Conservation (phyloP, 306 rosid genomes). For the Cucumis hystrix region DNA sequence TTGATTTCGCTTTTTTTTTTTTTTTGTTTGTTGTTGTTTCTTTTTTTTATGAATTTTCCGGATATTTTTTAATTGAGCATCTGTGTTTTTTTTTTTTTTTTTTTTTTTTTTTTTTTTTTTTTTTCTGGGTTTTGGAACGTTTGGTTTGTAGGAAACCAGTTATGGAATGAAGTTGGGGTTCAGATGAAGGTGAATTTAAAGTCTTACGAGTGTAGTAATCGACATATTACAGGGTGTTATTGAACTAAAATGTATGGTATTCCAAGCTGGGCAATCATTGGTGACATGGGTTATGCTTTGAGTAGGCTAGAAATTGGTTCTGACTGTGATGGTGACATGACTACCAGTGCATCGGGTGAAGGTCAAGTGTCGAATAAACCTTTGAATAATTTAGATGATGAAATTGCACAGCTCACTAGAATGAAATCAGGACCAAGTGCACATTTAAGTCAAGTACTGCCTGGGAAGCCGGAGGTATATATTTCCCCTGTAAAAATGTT, state of each 20-base stretch:
- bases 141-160: constrained; percentile 19
- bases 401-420: constrained; percentile 61
- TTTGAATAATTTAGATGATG: constrained; percentile 43
- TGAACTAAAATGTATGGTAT: constrained; percentile 33
- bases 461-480: constrained; percentile 36
- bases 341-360: constrained; percentile 20
- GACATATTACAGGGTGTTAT: constrained; percentile 12
- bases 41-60: not conserved
- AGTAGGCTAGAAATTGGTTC: constrained; percentile 58
- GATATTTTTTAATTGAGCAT: not conserved
- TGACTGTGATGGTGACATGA: constrained; percentile 24
- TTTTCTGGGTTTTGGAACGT: not conserved
- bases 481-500: constrained; percentile 86
- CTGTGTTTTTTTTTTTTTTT: not conserved
- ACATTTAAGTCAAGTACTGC: constrained; percentile 27
- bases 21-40: too few species aligned
- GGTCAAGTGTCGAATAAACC: constrained; percentile 21
- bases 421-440: constrained; percentile 59
- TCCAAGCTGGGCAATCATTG: constrained; percentile 18
- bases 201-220: constrained; percentile 14
- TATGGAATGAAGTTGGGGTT: constrained; percentile 1
- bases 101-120: too few species aligned
- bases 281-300: constrained; percentile 75
- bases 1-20: not conserved
- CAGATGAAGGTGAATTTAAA: constrained; percentile 22